These are phyloP conservation scores for Boletus pseudopeckii DNA, from an alignment of 768 basidiomycete species.

Conservation along the genomic window DNA sequence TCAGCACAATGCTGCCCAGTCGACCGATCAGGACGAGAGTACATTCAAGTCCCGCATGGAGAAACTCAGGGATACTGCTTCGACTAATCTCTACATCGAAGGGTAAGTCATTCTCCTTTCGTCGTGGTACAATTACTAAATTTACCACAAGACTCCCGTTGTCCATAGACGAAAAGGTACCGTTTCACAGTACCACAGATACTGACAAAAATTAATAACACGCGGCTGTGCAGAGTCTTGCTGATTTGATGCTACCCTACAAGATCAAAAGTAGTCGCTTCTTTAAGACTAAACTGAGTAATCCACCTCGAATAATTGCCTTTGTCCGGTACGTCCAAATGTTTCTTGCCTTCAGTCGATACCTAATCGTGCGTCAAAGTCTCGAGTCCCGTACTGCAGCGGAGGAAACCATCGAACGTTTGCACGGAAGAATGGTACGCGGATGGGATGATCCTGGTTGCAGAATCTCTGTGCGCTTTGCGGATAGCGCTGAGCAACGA, in stretches of 20 bases:
- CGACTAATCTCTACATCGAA: constrained; percentile 82
- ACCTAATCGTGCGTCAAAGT: constrained; percentile 34
- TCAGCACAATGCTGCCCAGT: constrained; percentile 26
- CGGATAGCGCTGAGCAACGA: constrained; percentile 73
- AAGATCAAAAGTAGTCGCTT: constrained; percentile 73
- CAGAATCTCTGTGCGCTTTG: constrained; percentile 76
- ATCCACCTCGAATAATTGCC: constrained; percentile 75
- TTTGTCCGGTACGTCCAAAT: constrained; percentile 61
- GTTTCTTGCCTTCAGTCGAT: background rate
- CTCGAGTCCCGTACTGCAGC: constrained; percentile 70
- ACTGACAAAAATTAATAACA: background rate
- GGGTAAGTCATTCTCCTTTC: constrained; percentile 38
- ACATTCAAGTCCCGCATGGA: constrained; percentile 82
- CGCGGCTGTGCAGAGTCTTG: constrained; percentile 45
- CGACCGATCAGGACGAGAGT: constrained; percentile 31
- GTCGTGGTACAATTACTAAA: background rate
- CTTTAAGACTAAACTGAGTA: constrained; percentile 75
- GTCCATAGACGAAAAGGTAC: constrained; percentile 62
- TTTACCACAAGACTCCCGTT: constrained; percentile 52
- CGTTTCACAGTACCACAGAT: background rate
- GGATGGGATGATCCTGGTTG: constrained; percentile 77
- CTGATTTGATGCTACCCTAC: constrained; percentile 65
- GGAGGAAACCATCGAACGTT: constrained; percentile 71
- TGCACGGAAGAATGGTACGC: constrained; percentile 77
- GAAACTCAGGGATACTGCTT: constrained; percentile 57